Evolutionary conservation across 2,329 filamentous ascomycete genomes (phyloP), one percentile per base, ranked within the genome.

Genomic region (Exophiala alcalophila): DNA sequence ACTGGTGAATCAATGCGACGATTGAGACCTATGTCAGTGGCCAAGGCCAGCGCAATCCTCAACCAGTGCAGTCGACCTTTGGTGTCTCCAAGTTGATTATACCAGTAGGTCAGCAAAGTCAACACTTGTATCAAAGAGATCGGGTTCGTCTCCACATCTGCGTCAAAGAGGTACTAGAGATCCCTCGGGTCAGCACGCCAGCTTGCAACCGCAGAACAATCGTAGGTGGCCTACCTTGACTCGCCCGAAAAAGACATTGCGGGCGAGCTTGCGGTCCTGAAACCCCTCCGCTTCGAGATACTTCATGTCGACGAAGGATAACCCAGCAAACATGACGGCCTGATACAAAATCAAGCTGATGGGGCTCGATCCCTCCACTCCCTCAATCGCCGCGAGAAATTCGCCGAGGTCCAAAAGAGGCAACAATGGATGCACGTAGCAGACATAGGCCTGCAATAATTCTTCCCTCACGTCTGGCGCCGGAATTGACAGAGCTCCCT

Each of bases 341-440:
- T 96, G 90, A 64, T 94, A 95, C 2, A 96, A 70, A 45, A 96
- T 77, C 57, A 96, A 69, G 66, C 90, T 95, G 57, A 89, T 76
- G 9, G 4, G 33, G 29, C 30, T 19, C 7, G 21, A 24, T 5
- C 14, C 10, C 9, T 15, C 19, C 4, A 14, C 33, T 78, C 28
- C 77, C 79, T 30, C 95, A 72, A 68, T 86, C 3, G 62, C 63
- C 41, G 64, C 63, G 7, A 81, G 58, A 42, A 81, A 77, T 18
- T 80, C 76, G 51, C 78, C 73, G 33, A 81, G 55, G 45, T 81
- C 87, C 50, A 96, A 68, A 24, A 95, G 71, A 18, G 90, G 90
- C 89, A 96, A 95, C 62, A 87, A 95, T 1, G 89, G 87, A 62
- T 95, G 84, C 5, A 95, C 87, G 61, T 84, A 95, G 66, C 94